A percentile compares a stretch with the other conserved stretches of the same genome.
Evolutionary conservation across 192 early-diverging fungal genomes (phyloP).

Genomic region (Mortierella antarctica): DNA sequence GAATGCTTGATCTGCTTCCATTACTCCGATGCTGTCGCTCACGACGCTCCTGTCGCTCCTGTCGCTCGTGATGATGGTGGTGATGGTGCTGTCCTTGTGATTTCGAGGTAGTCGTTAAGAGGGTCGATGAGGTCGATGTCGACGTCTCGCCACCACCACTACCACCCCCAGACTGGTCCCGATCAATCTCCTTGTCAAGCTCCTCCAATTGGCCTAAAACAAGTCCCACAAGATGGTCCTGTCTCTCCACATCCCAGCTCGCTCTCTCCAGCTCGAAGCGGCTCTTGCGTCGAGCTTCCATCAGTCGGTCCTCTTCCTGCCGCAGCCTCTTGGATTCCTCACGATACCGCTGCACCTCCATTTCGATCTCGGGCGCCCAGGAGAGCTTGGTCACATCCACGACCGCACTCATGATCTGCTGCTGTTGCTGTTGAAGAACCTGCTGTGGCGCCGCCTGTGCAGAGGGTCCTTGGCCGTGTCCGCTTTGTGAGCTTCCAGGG

Average conservation of each 20-base stretch:
- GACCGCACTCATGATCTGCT: conserved; percentile 48
- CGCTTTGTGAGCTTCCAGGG: neutral
- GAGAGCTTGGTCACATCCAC: conserved; percentile 49
- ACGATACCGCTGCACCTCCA: conserved; percentile 40
- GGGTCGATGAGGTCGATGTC: neutral
- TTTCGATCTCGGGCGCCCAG: conserved; percentile 49
- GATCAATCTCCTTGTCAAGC: conserved; percentile 38
- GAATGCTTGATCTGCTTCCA: conserved; percentile 35
- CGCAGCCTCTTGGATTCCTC: conserved; percentile 36
- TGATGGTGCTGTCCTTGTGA: conserved; percentile 19
- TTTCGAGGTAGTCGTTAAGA: conserved; percentile 7
- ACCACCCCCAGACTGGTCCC: conserved; percentile 13
- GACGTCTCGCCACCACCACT: too few relatives aligned
- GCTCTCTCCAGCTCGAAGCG: conserved; percentile 47
- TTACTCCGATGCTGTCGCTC: conserved; percentile 44
- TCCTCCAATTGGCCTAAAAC: conserved; percentile 49
- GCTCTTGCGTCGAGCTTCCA: conserved; percentile 47
- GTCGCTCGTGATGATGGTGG: conserved; percentile 20
- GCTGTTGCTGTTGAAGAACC: conserved; percentile 46
- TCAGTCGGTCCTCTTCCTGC: conserved; percentile 37
- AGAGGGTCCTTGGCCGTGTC: conserved; percentile 5
- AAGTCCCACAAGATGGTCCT: conserved; percentile 50
- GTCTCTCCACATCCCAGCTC: conserved; percentile 53
- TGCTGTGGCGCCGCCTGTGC: conserved; percentile 38
- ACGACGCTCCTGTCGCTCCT: conserved; percentile 34